Evolutionary conservation across 306 rosid genomes (phyloP).

Genomic region (Dalbergia cochinchinensis): DNA sequence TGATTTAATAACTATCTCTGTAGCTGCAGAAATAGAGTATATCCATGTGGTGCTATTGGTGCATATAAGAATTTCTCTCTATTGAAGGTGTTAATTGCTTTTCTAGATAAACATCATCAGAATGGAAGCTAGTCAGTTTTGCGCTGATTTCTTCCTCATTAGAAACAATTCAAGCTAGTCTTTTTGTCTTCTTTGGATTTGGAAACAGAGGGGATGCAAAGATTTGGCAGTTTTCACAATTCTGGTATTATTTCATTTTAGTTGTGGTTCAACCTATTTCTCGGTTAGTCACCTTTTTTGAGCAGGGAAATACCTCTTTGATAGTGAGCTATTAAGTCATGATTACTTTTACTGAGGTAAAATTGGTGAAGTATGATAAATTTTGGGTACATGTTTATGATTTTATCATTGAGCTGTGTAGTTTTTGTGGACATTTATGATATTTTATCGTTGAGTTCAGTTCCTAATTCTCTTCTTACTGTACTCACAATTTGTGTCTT

Average conservation of each 20-base stretch:
- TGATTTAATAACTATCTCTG: too few species aligned
- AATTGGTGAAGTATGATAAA: neutral
- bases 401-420: neutral
- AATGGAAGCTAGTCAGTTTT: neutral
- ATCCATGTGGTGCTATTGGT: too few species aligned
- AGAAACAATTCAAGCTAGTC: neutral
- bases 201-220: slow-evolving; percentile 22
- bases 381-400: neutral
- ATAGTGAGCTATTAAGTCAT: neutral
- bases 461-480: neutral
- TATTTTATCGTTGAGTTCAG: neutral
- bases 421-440: neutral
- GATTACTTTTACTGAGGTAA: neutral
- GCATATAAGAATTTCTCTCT: neutral
- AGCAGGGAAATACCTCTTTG: neutral
- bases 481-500: neutral
- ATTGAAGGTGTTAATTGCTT: neutral
- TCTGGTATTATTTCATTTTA: neutral
- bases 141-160: neutral
- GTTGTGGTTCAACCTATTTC: neutral
- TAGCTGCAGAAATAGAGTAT: too few species aligned
- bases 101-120: neutral
- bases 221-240: neutral
- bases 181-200: slow-evolving; percentile 3
- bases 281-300: neutral